phyloP scores from a whole-genome alignment of 1,284 basidiomycete genomes.

The Amylostereum areolatum region DNA sequence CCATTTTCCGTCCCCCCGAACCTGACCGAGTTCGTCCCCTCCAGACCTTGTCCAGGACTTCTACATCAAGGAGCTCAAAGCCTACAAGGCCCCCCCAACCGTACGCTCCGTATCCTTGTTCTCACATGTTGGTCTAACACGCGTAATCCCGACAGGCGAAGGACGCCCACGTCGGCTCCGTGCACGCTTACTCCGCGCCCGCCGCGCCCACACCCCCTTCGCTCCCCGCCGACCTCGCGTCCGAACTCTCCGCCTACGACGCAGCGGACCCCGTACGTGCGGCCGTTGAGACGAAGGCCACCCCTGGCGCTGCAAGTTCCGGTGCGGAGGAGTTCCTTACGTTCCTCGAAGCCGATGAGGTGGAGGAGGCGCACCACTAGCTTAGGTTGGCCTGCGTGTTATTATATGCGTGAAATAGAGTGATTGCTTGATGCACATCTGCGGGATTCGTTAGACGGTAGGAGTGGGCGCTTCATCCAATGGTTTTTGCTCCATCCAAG shows the following conservation, averaged over 20 bases:
- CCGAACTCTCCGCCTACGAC: constrained; percentile 81
- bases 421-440: no score
- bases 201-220: constrained; percentile 62
- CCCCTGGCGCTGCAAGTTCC: constrained; percentile 27
- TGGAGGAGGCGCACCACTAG: constrained; percentile 53
- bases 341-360: constrained; percentile 54
- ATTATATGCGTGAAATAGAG: no score
- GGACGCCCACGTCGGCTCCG: constrained; percentile 78
- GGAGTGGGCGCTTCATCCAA: no score
- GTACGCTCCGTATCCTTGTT: constrained; percentile 32
- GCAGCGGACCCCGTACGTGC: constrained; percentile 60
- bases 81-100: constrained; percentile 68
- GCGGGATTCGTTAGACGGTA: no score
- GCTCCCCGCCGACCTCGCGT: constrained; percentile 73
- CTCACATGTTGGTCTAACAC: constrained; percentile 1
- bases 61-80: constrained; percentile 86
- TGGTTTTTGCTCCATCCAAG: no score
- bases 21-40: constrained; percentile 5
- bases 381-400: background rate
- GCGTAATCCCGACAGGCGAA: constrained; percentile 46
- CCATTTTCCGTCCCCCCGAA: background rate
- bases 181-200: constrained; percentile 71
- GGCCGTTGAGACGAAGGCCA: constrained; percentile 26
- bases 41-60: constrained; percentile 90
- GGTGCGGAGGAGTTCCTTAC: constrained; percentile 56